These are phyloP conservation scores for Sistotremastrum niveocremeum DNA, from an alignment of 768 basidiomycete genomes.

Conservation along the genomic window DNA sequence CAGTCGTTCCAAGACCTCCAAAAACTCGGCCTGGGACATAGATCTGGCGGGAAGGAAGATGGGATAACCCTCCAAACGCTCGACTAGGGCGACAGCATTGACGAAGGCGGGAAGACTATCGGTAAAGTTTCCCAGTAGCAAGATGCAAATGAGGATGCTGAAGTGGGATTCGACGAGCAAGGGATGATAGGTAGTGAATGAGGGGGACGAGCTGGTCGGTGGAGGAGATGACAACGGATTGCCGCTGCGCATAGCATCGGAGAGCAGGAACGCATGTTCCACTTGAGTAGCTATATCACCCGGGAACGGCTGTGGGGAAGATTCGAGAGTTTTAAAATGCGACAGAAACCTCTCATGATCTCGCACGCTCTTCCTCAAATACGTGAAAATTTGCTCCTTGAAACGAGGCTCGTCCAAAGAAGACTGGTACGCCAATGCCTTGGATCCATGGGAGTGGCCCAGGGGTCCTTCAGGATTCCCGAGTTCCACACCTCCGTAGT, in stretches of 20 bases:
- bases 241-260: slow-evolving; percentile 55
- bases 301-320: slow-evolving; percentile 11
- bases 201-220: slow-evolving; percentile 12
- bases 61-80: slow-evolving; percentile 79
- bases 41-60: slow-evolving; percentile 78
- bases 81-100: slow-evolving; percentile 53
- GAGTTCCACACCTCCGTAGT: slow-evolving; percentile 77
- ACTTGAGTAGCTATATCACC: slow-evolving; percentile 38
- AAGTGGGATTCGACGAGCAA: slow-evolving; percentile 81
- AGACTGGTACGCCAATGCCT: slow-evolving; percentile 49
- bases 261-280: slow-evolving; percentile 55
- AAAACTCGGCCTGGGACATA: slow-evolving; percentile 82
- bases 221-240: slow-evolving; percentile 21
- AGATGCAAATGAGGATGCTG: slow-evolving; percentile 56
- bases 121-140: slow-evolving; percentile 68
- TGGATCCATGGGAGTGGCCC: slow-evolving; percentile 42
- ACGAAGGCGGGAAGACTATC: slow-evolving; percentile 50
- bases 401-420: slow-evolving; percentile 41
- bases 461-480: slow-evolving; percentile 70
- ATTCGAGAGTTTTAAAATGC: slow-evolving; percentile 69
- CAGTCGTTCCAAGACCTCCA: slow-evolving; percentile 74
- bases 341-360: slow-evolving; percentile 77
- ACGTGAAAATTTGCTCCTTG: slow-evolving; percentile 42
- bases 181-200: slow-evolving; percentile 82
- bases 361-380: slow-evolving; percentile 63